These are phyloP conservation scores for Podospora anserina DNA, from an alignment of 495 filamentous ascomycete species.

Conservation along the genomic window DNA sequence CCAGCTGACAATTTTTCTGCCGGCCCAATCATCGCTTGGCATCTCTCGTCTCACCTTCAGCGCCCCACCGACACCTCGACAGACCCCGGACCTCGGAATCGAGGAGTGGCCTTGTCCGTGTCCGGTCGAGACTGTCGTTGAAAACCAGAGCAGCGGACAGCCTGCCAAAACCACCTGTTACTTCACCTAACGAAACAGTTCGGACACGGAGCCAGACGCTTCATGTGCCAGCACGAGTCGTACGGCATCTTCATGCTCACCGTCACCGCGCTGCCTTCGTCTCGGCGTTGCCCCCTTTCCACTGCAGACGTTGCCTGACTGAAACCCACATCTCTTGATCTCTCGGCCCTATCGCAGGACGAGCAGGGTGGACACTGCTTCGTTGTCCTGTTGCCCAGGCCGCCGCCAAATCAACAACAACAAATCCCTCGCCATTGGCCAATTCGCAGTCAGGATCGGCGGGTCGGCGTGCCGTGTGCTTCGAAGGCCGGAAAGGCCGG, in stretches of 20 bases:
- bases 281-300: neutral
- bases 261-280: neutral
- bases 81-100: conserved; percentile 19
- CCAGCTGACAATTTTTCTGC: conserved; percentile 15
- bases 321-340: conserved; percentile 6
- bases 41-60: conserved; percentile 6
- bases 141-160: neutral
- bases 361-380: neutral
- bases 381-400: neutral
- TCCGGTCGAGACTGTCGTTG: neutral
- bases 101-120: conserved; percentile 5
- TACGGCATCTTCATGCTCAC: neutral
- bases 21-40: conserved; percentile 22
- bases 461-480: neutral
- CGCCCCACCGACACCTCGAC: neutral
- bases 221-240: neutral
- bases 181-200: neutral
- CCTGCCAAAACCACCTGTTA: neutral
- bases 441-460: neutral
- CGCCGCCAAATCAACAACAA: neutral
- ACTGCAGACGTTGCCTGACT: conserved; percentile 9
- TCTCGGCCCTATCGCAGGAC: neutral
- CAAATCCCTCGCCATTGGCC: neutral
- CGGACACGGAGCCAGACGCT: neutral
- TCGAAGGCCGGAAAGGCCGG: neutral